Conservation (phyloP, 2,329 filamentous ascomycete species). For the Coniochaeta prunicola region DNA sequence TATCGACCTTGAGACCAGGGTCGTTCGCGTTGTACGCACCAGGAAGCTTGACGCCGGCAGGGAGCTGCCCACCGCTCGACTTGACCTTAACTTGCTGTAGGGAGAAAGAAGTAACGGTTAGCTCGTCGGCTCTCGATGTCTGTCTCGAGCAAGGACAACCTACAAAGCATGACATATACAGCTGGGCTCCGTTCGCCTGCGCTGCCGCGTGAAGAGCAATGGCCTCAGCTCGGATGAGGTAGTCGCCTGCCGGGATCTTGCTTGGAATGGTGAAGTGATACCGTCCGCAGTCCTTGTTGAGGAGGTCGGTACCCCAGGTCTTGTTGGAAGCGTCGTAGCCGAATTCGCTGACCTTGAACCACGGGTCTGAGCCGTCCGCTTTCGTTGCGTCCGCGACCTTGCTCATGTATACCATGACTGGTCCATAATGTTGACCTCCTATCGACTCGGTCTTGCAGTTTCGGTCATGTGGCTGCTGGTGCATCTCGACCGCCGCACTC, state of each 20-base stretch:
- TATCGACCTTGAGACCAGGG: conserved; percentile 41
- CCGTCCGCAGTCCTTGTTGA: conserved; percentile 23
- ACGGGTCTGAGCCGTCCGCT: conserved; percentile 27
- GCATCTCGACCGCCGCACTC: conserved; percentile 38
- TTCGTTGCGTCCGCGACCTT: conserved; percentile 34
- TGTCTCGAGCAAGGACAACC: conserved; percentile 2
- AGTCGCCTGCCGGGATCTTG: conserved; percentile 32
- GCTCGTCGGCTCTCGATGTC: background rate
- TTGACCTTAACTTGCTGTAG: conserved; percentile 36
- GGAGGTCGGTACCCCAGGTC: conserved; percentile 29
- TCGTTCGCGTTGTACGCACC: conserved; percentile 39
- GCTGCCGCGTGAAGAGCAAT: conserved; percentile 34
- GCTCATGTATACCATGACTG: conserved; percentile 35
- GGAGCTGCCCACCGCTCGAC: conserved; percentile 29
- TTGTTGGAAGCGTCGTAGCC: conserved; percentile 36
- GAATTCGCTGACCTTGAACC: conserved; percentile 41
- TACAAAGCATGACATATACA: conserved; percentile 18
- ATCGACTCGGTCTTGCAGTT: conserved; percentile 35
- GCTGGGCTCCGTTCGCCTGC: conserved; percentile 15
- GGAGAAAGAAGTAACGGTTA: background rate
- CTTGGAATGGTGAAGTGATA: conserved; percentile 29
- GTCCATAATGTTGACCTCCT: conserved; percentile 39
- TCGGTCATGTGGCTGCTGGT: conserved; percentile 30
- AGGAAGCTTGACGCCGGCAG: conserved; percentile 35
- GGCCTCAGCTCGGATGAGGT: conserved; percentile 35